Conservation (phyloP, 73 alveolate genomes). For the Effrenium voratum region DNA sequence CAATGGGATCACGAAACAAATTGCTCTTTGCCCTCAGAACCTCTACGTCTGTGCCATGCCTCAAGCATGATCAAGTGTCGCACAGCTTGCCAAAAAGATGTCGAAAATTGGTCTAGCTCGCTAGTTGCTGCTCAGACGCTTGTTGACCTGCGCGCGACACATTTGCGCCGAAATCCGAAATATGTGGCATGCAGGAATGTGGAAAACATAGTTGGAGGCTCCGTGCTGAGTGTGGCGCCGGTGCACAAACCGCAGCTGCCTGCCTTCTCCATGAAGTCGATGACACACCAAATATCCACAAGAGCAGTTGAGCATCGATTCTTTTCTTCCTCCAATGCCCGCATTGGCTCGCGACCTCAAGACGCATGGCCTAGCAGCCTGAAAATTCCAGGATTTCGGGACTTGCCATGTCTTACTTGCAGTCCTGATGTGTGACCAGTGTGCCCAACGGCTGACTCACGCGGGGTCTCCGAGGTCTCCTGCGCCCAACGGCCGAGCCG, state of each 20-base stretch:
- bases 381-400: too few species aligned
- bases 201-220: too few species aligned
- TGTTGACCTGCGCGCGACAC: too few species aligned
- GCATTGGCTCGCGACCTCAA: slow-evolving; percentile 37
- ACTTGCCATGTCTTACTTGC: too few species aligned
- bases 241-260: not conserved
- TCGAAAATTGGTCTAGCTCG: not conserved
- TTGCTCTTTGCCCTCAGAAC: slow-evolving; percentile 23
- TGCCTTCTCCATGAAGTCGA: slow-evolving; percentile 76
- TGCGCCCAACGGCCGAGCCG: not conserved
- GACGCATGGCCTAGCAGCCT: too few species aligned
- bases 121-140: not conserved
- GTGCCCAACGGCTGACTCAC: too few species aligned
- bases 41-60: slow-evolving; percentile 88
- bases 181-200: too few species aligned
- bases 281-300: slow-evolving; percentile 52
- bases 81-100: too few species aligned
- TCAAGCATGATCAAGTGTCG: too few species aligned
- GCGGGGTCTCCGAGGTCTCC: not conserved
- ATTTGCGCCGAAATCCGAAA: too few species aligned
- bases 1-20: slow-evolving; percentile 18
- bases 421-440: too few species aligned
- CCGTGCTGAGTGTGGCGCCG: too few species aligned
- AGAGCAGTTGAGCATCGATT: slow-evolving; percentile 26
- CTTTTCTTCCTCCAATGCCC: slow-evolving; percentile 47